These are phyloP conservation scores for Terana coerulea DNA, from an alignment of 768 basidiomycete genomes.

Conservation along the genomic window DNA sequence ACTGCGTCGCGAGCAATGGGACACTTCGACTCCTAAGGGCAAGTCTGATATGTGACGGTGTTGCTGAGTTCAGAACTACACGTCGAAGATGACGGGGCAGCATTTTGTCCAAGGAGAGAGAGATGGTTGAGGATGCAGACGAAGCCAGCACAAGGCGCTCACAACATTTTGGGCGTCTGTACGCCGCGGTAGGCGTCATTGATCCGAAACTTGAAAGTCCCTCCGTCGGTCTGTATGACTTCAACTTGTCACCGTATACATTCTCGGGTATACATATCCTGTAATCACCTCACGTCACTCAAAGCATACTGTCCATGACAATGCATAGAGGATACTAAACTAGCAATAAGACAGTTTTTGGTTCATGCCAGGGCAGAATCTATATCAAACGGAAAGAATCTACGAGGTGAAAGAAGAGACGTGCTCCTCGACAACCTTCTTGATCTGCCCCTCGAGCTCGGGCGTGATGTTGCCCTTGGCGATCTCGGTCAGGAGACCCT, in stretches of 20 bases:
- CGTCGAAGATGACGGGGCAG: slow-evolving; percentile 46
- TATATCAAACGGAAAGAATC: slow-evolving; percentile 9
- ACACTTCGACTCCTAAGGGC: slow-evolving; percentile 19
- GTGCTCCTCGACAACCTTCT: slow-evolving; percentile 90
- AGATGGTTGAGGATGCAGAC: not conserved
- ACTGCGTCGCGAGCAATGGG: slow-evolving; percentile 25
- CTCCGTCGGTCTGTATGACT: too few relatives aligned
- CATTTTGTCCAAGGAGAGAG: slow-evolving; percentile 26
- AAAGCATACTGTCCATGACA: slow-evolving; percentile 1
- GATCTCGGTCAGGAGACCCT: slow-evolving; percentile 79
- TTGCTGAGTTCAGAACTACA: slow-evolving; percentile 30
- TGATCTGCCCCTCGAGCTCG: slow-evolving; percentile 91
- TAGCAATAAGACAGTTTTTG: slow-evolving; percentile 13
- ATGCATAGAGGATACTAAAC: slow-evolving; percentile 8
- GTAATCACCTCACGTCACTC: not conserved
- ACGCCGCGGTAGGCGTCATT: too few relatives aligned
- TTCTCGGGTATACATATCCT: too few relatives aligned
- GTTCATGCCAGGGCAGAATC: slow-evolving; percentile 8
- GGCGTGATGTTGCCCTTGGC: slow-evolving; percentile 78
- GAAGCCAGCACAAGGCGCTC: too few relatives aligned
- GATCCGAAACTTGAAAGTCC: too few relatives aligned
- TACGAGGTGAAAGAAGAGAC: slow-evolving; percentile 72
- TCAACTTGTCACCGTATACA: too few relatives aligned
- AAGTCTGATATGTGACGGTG: slow-evolving; percentile 21
- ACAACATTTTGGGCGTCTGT: too few relatives aligned